Percentiles rank a stretch among this genome's conserved stretches.
Evolutionary conservation across 148 eudicot genomes (phyloP).

Genomic region (Vaccinium macrocarpon): DNA sequence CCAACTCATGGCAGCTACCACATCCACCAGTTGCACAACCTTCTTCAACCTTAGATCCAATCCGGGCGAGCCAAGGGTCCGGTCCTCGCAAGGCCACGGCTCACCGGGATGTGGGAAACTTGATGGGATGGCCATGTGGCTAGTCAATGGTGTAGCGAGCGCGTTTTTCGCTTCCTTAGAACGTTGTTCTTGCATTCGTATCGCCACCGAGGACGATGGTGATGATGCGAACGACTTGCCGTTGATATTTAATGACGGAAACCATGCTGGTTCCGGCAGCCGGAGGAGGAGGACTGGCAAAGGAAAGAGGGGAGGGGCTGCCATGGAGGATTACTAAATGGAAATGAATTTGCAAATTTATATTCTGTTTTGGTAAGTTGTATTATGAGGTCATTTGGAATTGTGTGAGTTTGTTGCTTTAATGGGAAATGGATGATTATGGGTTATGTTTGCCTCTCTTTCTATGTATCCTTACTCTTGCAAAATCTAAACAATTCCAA

Average conservation of each 20-base stretch:
- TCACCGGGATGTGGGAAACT: conserved; percentile 28
- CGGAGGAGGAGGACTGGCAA: conserved; percentile 30
- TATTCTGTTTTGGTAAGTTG: conserved; percentile 10
- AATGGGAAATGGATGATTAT: background rate
- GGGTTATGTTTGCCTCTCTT: background rate
- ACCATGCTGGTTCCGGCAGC: conserved; percentile 10
- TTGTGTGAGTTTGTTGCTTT: conserved; percentile 10
- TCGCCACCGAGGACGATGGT: conserved; percentile 35
- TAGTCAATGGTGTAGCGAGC: conserved; percentile 34
- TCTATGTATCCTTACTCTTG: background rate
- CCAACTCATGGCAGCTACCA: conserved; percentile 32
- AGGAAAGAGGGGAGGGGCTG: conserved; percentile 20
- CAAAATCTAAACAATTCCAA: background rate
- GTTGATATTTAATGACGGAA: conserved; percentile 29
- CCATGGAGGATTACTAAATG: background rate
- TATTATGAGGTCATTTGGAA: background rate
- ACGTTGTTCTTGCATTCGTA: conserved; percentile 44
- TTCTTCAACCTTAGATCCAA: conserved; percentile 22
- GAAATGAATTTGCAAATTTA: no score
- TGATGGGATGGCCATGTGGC: conserved; percentile 46
- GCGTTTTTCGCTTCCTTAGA: conserved; percentile 43
- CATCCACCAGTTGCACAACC: conserved; percentile 23
- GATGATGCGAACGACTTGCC: conserved; percentile 34
- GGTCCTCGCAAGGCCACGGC: conserved; percentile 20
- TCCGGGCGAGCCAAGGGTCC: conserved; percentile 20